Percentiles rank a stretch among this genome's conserved stretches.
phyloP scores from a whole-genome alignment of 2,329 filamentous ascomycete genomes.

The Trichoderma arundinaceum region DNA sequence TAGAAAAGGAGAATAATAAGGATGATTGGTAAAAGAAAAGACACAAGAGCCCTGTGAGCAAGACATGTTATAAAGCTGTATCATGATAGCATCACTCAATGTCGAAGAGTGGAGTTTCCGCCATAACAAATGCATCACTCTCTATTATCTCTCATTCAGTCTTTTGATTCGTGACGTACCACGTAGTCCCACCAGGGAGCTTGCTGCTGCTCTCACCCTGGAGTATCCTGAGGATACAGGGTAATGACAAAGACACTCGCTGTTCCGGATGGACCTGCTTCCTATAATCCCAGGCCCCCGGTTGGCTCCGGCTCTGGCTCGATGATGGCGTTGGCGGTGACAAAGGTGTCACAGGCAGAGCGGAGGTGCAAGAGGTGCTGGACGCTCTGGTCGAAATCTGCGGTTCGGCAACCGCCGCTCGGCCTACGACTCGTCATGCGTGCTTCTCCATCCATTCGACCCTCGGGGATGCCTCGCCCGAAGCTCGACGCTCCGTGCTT shows the following conservation, averaged over 20 bases:
- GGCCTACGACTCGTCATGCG: constrained; percentile 32
- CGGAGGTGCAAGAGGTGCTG: background rate
- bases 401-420: background rate
- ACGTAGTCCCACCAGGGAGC: background rate
- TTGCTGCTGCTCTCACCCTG: background rate
- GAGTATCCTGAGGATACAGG: background rate
- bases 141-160: background rate
- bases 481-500: constrained; percentile 35
- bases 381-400: background rate
- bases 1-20: background rate
- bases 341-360: background rate
- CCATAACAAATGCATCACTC: background rate
- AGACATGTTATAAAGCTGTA: background rate
- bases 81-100: background rate
- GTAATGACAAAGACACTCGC: background rate
- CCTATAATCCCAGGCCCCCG: background rate
- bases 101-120: background rate
- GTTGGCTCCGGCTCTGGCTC: background rate
- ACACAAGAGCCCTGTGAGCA: background rate
- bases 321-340: background rate
- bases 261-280: background rate
- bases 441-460: constrained; percentile 35
- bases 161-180: background rate
- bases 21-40: background rate
- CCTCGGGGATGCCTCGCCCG: constrained; percentile 31